Evolutionary conservation across 2,329 filamentous ascomycete species (phyloP), one percentile per base, ranked within the genome.

Genomic region (Salinomyces thailandicus): DNA sequence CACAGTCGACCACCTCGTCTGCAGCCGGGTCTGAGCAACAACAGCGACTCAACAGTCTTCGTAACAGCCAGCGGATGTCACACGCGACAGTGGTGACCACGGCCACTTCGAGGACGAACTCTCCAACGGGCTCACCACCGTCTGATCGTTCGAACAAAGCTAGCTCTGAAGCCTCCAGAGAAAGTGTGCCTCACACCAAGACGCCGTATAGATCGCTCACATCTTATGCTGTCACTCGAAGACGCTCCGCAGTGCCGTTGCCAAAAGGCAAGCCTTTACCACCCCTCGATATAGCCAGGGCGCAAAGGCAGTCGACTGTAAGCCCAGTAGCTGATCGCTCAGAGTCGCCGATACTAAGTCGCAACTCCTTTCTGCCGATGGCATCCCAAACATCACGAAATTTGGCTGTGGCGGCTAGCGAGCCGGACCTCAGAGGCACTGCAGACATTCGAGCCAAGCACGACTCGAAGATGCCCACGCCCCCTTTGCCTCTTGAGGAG

Each of bases 41-140:
- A 35, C 47, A 49, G 5, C 40, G 47, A 18, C 44, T 55, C 6
- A 48, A 50, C 33, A 52, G 44, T 22, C 35, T 55, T 5, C 52
- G 50, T 5, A 49, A 47, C 18, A 57, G 52, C 38, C 44, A 44
- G 12, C 46, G 52, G n/a, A 50, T 47, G n/a, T 55, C 53, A 7
- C 45, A 50, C 17, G 45, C 49, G n/a, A 54, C 53, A 5, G 20
- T 36, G 3, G 41, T 36, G 17, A 40, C 42, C 6, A 44, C 43
- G 6, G 35, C 29, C 24, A 54, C 49, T 9, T 54, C 53, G 7
- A 47, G 48, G 14, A 47, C 51, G 3, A 54, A 48, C 31, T 57
- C 53, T 2, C 37, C 51, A 9, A 50, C 44, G 12, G 49, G 49
- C 12, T 51, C 50, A 5, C 42, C 49, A 1, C 45, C 45, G 4